Evolutionary conservation across 345 rosid genomes (phyloP).

Genomic region (Heritiera fomes): DNA sequence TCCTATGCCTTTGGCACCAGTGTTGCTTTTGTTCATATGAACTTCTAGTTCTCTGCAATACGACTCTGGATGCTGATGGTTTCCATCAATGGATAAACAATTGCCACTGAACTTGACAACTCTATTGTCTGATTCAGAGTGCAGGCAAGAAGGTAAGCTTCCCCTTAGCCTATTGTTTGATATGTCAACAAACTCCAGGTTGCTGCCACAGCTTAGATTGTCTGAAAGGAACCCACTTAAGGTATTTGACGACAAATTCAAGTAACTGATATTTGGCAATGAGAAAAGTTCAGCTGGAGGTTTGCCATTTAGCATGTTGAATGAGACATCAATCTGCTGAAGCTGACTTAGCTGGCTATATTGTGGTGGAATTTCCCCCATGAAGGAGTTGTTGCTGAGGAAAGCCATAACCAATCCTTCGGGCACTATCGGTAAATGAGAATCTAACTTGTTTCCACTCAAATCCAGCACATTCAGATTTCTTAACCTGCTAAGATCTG

Average conservation of each 20-base stretch:
- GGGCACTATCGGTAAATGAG: constrained; percentile 68
- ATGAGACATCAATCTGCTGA: constrained; percentile 86
- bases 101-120: constrained; percentile 69
- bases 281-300: constrained; percentile 70
- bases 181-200: constrained; percentile 82
- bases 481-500: constrained; percentile 62
- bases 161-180: constrained; percentile 75
- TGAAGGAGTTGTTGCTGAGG: constrained; percentile 69
- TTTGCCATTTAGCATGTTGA: constrained; percentile 67
- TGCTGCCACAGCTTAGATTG: constrained; percentile 60
- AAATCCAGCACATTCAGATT: constrained; percentile 77
- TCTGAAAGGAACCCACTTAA: constrained; percentile 60
- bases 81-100: constrained; percentile 56
- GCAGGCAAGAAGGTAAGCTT: constrained; percentile 70
- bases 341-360: constrained; percentile 58
- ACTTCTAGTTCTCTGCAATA: constrained; percentile 49
- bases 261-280: constrained; percentile 72
- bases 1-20: constrained; percentile 32
- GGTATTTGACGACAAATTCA: constrained; percentile 79
- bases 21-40: constrained; percentile 30
- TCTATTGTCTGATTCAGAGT: constrained; percentile 48
- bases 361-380: constrained; percentile 61
- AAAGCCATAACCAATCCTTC: constrained; percentile 61
- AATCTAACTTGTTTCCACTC: constrained; percentile 73
- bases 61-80: constrained; percentile 59